Base-by-base conservation (phyloP, 2,329 filamentous ascomycete species). In the Tolypocladium amazonense region DNA sequence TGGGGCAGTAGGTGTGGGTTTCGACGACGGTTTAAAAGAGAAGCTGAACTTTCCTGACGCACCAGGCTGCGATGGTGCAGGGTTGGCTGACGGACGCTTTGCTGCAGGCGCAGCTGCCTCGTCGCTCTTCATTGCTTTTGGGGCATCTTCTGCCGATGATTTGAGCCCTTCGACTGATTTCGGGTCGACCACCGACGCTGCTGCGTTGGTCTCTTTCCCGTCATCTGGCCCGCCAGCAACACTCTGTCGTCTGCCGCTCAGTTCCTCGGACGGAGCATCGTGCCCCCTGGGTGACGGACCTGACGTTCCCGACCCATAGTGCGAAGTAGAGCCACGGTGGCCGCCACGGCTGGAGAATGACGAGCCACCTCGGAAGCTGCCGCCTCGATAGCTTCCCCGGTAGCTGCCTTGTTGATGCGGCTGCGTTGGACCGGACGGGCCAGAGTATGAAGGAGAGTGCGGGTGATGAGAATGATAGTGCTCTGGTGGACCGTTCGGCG, bases 11-110 rank as follows among this genome's bases (percentile, higher is more conserved):
- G 82, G 75, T 2, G 79, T 73, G 9, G 80, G 76, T 65, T 87
- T 87, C 14, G 79, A 81, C 50, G 88, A 83, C 12, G 87, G 83
- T 71, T 97, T 97, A 73, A 97, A 91, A 1, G 92, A 91, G 72
- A 97, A 97, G 71, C 91, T 95, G 69, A 97, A 95, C 74, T 93
- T 94, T 53, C 85, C 85, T 58, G 77, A 75, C 1, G 75, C 72
- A 20, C 72, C 71, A 4, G 76, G 74, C 39, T 80, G 76, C 15
- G 75, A 71, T 12, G 75, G 70, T n/a, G 81, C 78, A n/a, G 82
- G 78, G 6, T 82, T 80, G 2, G 79, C 55, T 18, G 56, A 14
- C 4, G 58, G 38, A 25, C 60, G 61, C 12, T 43, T 56, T 11
- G 59, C 18, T 11, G 59, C n/a, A 3, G 56, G 27, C 8, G 53